Base-by-base conservation (phyloP, 352 stramenopile genomes). In the Phytophthora rubi region DNA sequence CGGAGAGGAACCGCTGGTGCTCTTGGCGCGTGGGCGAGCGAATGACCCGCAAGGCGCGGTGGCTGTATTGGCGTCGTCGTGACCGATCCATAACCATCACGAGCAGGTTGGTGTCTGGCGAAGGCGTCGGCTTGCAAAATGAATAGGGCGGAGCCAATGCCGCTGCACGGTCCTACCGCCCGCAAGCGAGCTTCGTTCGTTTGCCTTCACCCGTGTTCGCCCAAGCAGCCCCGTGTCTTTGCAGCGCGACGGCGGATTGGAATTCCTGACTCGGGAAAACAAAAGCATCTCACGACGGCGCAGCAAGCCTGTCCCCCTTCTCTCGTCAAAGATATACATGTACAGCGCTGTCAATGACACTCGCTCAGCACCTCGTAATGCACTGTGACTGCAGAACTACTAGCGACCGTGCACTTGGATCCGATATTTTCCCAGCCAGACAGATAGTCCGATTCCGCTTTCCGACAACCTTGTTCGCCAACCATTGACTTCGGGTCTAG, bases 1-100 rank as follows among this genome's bases (percentile, higher is more conserved):
- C 55, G 12, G 55, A 62, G 13, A 62, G 15, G 6, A 62, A n/a
- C n/a, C 45, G 55, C 39, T 62, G 55, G 37, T 62, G 55, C 39
- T 53, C 37, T 9, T 32, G 55, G 8, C 16, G 37, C 3, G 26
- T 30, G 21, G 55, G 39, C 16, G 55, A 62, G 5, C 55, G 55
- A 35, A 62, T 42, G 16, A 62, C 26, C 4, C 55, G 39, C 37
- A 62, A 16, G 0, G 55, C 55, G 15, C 39, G 55, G 23, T 60
- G 53, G 35, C 35, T 13, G 33, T 53, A 37, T n/a, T 39, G 26
- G 4, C 39, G 55, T 53, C 39, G 55, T 52, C 55, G 55, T 16
- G 55, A 53, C 10, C 55, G 55, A 12, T 42, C 37, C 15, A 53
- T 12, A 28, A 28, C 8, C 55, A 62, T 62, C 13, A 28, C 45